Evolutionary conservation across 495 filamentous ascomycete genomes (phyloP).

Genomic region (Neurospora cerealis): DNA sequence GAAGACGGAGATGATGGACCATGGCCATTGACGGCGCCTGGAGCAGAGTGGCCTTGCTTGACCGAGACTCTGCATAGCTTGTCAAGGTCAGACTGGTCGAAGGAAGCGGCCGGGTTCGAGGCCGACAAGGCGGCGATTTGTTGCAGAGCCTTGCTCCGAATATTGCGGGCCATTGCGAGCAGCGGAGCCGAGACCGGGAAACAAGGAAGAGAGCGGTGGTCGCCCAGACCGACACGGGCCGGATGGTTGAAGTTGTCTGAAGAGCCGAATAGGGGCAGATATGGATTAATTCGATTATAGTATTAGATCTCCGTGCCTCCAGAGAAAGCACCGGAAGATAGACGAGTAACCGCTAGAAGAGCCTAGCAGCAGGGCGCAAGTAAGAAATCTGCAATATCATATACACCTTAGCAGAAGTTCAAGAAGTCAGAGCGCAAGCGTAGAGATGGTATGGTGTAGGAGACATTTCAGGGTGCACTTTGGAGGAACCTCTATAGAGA

Average conservation of each 20-base stretch:
- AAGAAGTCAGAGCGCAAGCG: neutral
- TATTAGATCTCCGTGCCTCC: neutral
- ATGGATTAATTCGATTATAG: neutral
- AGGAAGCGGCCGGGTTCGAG: constrained; percentile 36
- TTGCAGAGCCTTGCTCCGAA: constrained; percentile 56
- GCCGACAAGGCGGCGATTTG: constrained; percentile 59
- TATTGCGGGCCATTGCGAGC: constrained; percentile 34
- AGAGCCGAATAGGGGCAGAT: neutral
- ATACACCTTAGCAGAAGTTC: neutral
- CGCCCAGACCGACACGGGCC: neutral
- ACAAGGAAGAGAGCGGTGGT: neutral
- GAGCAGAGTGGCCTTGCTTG: constrained; percentile 22
- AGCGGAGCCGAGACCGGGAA: neutral
- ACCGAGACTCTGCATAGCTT: constrained; percentile 48
- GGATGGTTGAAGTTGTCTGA: neutral
- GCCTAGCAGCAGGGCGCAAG: neutral
- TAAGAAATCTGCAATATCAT: neutral
- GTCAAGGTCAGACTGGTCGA: constrained; percentile 53
- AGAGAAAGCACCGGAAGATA: neutral
- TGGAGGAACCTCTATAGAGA: neutral
- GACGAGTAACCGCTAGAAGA: neutral
- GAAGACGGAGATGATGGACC: constrained; percentile 1
- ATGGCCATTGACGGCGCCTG: constrained; percentile 25
- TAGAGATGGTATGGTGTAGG: neutral
- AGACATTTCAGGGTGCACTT: neutral